Conservation (phyloP, 768 basidiomycete genomes). For the Pleurotus cornucopiae region DNA sequence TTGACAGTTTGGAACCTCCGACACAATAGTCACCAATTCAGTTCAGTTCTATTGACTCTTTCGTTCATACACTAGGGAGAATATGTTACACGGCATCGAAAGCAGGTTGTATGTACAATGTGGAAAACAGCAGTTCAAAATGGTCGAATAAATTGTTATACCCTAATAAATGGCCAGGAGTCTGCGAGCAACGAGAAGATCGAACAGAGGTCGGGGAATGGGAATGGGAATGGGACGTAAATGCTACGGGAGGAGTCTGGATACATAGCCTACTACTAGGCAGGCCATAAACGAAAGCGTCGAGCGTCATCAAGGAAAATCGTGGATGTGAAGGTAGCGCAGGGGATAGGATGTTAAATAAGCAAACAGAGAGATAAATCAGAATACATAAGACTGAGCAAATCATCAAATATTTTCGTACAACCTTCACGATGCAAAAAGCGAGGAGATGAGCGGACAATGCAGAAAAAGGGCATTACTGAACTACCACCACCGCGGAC, state of each 20-base stretch:
- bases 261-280: not conserved
- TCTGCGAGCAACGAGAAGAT: not conserved
- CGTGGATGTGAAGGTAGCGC: not conserved
- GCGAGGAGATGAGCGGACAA: not conserved
- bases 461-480: no score
- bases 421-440: not conserved
- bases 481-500: slow-evolving; percentile 46
- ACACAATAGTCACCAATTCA: not conserved
- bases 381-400: slow-evolving; percentile 1
- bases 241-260: not conserved
- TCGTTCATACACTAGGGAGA: not conserved
- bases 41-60: not conserved
- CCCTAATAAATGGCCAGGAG: not conserved
- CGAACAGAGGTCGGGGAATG: not conserved
- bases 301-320: not conserved
- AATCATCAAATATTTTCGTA: not conserved
- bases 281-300: not conserved
- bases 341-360: not conserved
- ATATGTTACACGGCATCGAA: slow-evolving; percentile 3
- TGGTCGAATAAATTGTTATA: not conserved
- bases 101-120: slow-evolving; percentile 8
- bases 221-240: not conserved
- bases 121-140: not conserved
- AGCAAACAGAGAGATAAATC: not conserved
- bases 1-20: not conserved